A percentile compares a stretch with the other conserved stretches of the same genome.
These are phyloP conservation scores for Podochytrium sp. DNA, from an alignment of 192 early-diverging fungal species.

Conservation along the genomic window DNA sequence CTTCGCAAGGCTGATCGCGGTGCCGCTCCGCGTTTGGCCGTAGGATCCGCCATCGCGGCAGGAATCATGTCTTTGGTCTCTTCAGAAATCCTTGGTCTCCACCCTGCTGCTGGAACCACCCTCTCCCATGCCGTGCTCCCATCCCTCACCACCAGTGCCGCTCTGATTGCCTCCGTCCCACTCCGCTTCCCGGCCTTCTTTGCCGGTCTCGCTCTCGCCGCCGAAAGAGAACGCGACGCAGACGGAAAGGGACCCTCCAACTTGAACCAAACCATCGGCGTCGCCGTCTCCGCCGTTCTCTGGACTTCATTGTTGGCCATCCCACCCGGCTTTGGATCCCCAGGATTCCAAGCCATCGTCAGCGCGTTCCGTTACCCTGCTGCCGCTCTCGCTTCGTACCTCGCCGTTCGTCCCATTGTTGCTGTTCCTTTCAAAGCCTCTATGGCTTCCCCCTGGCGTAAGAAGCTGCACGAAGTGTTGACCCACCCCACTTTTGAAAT, in stretches of 20 bases:
- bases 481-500: conserved; percentile 23
- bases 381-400: conserved; percentile 24
- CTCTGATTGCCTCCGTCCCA: conserved; percentile 2
- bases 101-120: conserved; percentile 68
- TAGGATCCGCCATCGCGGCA: not conserved
- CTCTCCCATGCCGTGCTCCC: not conserved
- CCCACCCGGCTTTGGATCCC: not conserved
- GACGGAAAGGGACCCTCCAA: conserved; percentile 4
- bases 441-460: conserved; percentile 7
- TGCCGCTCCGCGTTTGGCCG: conserved; percentile 28
- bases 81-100: conserved; percentile 70
- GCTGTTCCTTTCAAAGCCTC: conserved; percentile 14
- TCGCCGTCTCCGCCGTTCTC: not conserved
- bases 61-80: conserved; percentile 4
- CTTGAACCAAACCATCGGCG: conserved; percentile 12
- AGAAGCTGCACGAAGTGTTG: conserved; percentile 19
- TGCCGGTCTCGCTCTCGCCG: conserved; percentile 31
- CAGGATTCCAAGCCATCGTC: not conserved
- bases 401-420: conserved; percentile 23
- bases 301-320: not conserved
- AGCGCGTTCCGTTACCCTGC: conserved; percentile 26
- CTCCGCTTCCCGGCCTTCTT: conserved; percentile 34
- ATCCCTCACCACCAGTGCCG: not conserved
- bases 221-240: conserved; percentile 9
- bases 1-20: conserved; percentile 25